Evolutionary conservation across 129 eudicot species (phyloP), one percentile per base, ranked within the genome.

Genomic region (Ambrosia artemisiifolia): DNA sequence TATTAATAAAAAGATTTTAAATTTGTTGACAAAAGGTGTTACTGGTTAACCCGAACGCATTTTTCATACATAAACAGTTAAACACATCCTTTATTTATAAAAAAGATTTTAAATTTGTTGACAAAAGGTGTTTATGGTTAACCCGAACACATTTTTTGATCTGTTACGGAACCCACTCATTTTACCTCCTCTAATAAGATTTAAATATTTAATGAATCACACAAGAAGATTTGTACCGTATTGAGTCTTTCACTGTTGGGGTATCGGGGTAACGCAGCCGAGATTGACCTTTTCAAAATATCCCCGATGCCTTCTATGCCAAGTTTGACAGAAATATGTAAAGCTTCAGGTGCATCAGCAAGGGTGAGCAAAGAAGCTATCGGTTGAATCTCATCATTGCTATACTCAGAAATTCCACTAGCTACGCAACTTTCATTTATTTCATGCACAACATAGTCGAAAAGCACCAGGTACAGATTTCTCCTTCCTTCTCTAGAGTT

Each of bases 281-380:
- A 81, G 34, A 90, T 83, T 3, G 97, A 83, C 75, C 97, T 88
- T 85, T 83, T 79, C 72, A 94, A 83, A 38, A 94, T 86, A 76
- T 90, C 97, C 70, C 93, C 86, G 68, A 90, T 86, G 49, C 96
- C 96, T 82, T 94, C 92, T 48, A 90, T 83, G 12, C 99, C 96
- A 68, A 94, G 90, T 83, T 88, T 94, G 62, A 88, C 91, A 66
- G 99, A 90, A 57, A 90, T 87, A 81, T 90, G 92, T 62, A 94
- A 81, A 33, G 99, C 99, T 86, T 94, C 99, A 36, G 99, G 92
- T 55, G 97, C 99, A 77, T 94, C 95, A 59, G 96, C 96, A 53
- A 84, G 96, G 68, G 81, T 81, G n/a, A 94, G 94, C 79, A 88
- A 80, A 30, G 91, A 82, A 32, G 94, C 96, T 78, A 94, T 78